These are phyloP conservation scores for Agroathelia rolfsii DNA, from an alignment of 1,284 basidiomycete species.

Conservation along the genomic window DNA sequence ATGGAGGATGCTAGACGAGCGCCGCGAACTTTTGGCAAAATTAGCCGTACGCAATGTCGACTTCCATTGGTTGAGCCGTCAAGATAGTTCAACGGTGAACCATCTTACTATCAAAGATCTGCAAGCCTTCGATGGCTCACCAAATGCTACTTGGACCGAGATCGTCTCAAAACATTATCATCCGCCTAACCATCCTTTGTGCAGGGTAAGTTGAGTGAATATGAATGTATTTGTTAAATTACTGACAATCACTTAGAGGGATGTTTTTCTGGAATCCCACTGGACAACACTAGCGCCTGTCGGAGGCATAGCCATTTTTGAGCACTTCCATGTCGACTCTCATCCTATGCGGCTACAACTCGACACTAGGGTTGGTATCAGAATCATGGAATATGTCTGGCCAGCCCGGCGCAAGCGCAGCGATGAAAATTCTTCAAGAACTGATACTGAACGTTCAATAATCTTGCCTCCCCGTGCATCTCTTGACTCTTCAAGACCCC, in stretches of 20 bases:
- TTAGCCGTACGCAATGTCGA: constrained; percentile 74
- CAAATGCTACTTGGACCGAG: constrained; percentile 80
- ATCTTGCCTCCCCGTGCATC: constrained; percentile 23
- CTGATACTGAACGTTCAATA: constrained; percentile 13
- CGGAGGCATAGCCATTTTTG: constrained; percentile 88
- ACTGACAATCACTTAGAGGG: constrained; percentile 33
- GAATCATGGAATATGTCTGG: constrained; percentile 88
- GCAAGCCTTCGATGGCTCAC: constrained; percentile 81
- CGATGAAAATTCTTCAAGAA: constrained; percentile 18
- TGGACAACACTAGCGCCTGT: constrained; percentile 85
- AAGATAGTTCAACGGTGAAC: constrained; percentile 83
- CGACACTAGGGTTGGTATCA: constrained; percentile 72
- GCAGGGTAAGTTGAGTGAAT: constrained; percentile 39
- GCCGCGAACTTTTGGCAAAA: constrained; percentile 74
- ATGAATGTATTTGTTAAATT: constrained; percentile 6
- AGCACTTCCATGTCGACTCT: constrained; percentile 72
- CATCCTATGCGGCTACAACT: constrained; percentile 86
- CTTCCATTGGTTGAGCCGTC: constrained; percentile 80
- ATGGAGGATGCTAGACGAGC: constrained; percentile 86
- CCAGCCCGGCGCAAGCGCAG: constrained; percentile 47
- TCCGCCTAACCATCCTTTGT: constrained; percentile 53
- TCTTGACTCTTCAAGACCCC: constrained; percentile 33
- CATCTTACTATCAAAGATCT: constrained; percentile 72
- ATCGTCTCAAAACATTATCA: constrained; percentile 75
- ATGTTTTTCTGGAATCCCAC: constrained; percentile 61